phyloP scores from a whole-genome alignment of 441 rosid genomes.

The Gossypium lobatum region DNA sequence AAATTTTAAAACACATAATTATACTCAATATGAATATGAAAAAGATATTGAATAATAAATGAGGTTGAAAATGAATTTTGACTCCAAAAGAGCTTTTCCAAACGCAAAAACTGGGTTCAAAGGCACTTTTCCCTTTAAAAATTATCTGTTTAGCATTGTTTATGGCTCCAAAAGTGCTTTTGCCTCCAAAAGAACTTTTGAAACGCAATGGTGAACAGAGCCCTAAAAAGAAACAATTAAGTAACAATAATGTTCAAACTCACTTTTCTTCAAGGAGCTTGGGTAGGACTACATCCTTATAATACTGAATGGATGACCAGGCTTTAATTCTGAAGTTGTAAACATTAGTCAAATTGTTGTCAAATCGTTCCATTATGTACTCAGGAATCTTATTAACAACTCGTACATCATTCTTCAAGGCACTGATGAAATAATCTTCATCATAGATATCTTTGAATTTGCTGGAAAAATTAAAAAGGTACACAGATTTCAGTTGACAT shows the following conservation, averaged over 20 bases:
- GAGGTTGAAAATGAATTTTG: too few relatives aligned
- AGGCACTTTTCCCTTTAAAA: too few relatives aligned
- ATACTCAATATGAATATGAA: too few relatives aligned
- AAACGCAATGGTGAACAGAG: too few relatives aligned
- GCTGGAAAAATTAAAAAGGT: conserved; percentile 42
- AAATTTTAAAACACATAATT: too few relatives aligned
- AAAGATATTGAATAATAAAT: too few relatives aligned
- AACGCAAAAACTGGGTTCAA: too few relatives aligned
- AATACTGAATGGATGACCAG: conserved; percentile 87
- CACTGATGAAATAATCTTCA: conserved; percentile 68
- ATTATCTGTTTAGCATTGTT: too few relatives aligned
- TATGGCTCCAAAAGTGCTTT: too few relatives aligned
- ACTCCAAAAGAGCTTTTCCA: too few relatives aligned
- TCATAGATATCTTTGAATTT: conserved; percentile 86
- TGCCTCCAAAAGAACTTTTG: too few relatives aligned
- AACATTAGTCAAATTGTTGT: conserved; percentile 78
- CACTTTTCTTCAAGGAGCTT: conserved; percentile 94
- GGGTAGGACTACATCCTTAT: conserved; percentile 81
- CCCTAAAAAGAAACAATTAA: background rate
- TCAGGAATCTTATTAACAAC: conserved; percentile 80
- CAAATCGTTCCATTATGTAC: conserved; percentile 95
- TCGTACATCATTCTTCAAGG: conserved; percentile 77
- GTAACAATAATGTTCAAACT: conserved; percentile 29
- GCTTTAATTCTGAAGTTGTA: conserved; percentile 98
- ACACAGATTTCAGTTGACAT: background rate